Evolutionary conservation across 2,329 filamentous ascomycete genomes (phyloP), one percentile per base, ranked within the genome.

Genomic region (Xylariaceae sp.): DNA sequence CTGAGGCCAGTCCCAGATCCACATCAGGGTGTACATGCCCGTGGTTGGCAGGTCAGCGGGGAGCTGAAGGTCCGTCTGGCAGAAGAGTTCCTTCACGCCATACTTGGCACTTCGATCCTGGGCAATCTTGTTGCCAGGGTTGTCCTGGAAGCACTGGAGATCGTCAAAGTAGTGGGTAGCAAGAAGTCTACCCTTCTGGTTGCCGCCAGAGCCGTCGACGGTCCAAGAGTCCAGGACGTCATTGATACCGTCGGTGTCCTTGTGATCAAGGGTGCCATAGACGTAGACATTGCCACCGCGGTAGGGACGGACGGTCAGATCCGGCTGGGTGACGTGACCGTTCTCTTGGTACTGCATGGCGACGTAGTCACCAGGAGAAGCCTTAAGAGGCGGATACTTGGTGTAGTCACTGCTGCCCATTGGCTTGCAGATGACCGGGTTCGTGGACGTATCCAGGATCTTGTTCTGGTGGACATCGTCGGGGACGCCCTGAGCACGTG

Each of bases 1-100:
- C 11, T 84, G 87, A 2, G 88, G 87, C 90, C 92, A 99, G 74
- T 96, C 88, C 94, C 94, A 97, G 51, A 97, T 88, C 93, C 93
- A 97, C 79, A 96, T 96, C 55, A 96, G 76, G 2, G 91, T 93
- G 72, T 92, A 90, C 34, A 81, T 80, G 35, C 86, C 82, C 50
- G 85, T 85, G 8, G 78, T 73, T n/a, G 81, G 74, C 51, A 85
- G 77, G 66, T 88, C 82, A 4, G 78, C 70, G 0, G 94, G 94
- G 11, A 99, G 77, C 69, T 86, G 80, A 52, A 97, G 77, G 70
- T 94, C 87, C 42, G 87, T 87, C 74, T 97, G 92, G 75, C 94
- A 97, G 77, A 82, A 87, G 54, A 92, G 78, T 67, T 88, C 83
- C 51, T 75, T 74, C 30, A 82, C 83, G 1, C 82, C 78, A 65